Conservation (phyloP, 2,329 filamentous ascomycete genomes). For the Ilyonectria destructans region DNA sequence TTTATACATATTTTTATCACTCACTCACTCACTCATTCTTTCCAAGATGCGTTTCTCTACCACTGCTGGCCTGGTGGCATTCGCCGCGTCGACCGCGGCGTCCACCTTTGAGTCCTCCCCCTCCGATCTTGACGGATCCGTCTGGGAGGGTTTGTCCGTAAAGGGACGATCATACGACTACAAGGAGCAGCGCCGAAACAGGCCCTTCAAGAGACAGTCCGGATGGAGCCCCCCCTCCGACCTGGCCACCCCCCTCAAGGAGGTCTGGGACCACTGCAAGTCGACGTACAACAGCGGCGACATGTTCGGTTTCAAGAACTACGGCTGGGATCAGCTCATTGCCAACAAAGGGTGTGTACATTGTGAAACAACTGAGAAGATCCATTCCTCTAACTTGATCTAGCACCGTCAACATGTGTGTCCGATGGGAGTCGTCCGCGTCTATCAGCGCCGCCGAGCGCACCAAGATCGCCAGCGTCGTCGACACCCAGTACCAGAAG, state of each 20-base stretch:
- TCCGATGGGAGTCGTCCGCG: constrained; percentile 61
- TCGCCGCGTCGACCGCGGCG: constrained; percentile 46
- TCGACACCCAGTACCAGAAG: constrained; percentile 56
- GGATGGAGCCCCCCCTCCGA: constrained; percentile 51
- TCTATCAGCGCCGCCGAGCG: constrained; percentile 58
- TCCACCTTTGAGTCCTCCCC: constrained; percentile 38
- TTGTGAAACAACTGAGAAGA: too few relatives aligned
- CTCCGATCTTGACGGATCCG: constrained; percentile 50
- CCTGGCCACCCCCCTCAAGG: constrained; percentile 46
- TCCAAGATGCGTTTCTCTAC: constrained; percentile 48
- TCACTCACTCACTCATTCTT: constrained; percentile 13
- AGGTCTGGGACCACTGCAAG: constrained; percentile 53
- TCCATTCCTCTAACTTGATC: not conserved
- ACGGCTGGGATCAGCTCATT: constrained; percentile 55
- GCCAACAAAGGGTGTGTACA: constrained; percentile 50
- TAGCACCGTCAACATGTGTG: constrained; percentile 52
- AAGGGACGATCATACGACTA: constrained; percentile 34
- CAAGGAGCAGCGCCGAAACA: constrained; percentile 36
- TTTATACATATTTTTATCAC: not conserved
- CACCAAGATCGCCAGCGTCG: constrained; percentile 53
- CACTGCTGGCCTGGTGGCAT: constrained; percentile 38
- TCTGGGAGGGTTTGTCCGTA: constrained; percentile 47
- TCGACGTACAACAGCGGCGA: constrained; percentile 47
- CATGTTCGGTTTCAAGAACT: constrained; percentile 52
- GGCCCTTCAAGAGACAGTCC: constrained; percentile 48